Evolutionary conservation across 2,329 filamentous ascomycete species (phyloP), one percentile per base, ranked within the genome.

Genomic region (Pseudogymnoascus sp.): DNA sequence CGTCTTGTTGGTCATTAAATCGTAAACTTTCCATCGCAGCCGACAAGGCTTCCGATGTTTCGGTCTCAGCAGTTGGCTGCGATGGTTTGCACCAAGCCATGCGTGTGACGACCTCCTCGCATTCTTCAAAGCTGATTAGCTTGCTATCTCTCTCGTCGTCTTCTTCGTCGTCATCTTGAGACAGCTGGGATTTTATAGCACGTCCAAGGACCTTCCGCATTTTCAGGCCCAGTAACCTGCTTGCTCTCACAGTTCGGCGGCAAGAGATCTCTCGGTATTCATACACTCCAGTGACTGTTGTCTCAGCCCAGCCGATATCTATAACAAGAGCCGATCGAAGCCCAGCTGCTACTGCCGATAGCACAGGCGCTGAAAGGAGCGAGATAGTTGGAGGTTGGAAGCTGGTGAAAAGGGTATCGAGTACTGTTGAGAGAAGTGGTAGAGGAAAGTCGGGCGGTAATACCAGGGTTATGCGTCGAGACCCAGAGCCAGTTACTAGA

Each of bases 281-380:
- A 73, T 93, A 98, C 6, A 98, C 82, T 5, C 88, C 90, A 0
- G 92, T 96, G 21, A 96, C 85, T 0, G 88, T 83, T 0, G 93
- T 96, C 75, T 98, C 95, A 45, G 87, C 83, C 95, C 95, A 99
- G 48, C 93, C 95, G 66, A 99, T 82, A 72, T 99, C 92, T 39
- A 99, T 81, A 0, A 98, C 85, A 45, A 99, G 76, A 0, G 89
- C 92, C n/a, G 90, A 91, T 13, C 95, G 86, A 43, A 96, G 79
- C 0, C 95, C 95, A 5, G 93, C 92, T 6, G 89, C 89, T 2
- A 93, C 84, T 6, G 89, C 81, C 1, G 86, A 81, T 76, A 95
- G 88, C 19, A 92, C 83, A 0, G 93, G 85, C 0, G 85, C 84
- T 1, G 92, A 91, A 71, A 97, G 79, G 45, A 99, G 81, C 2